Evolutionary conservation across 805 yeast genomes (phyloP), one percentile per base, ranked within the genome.

Genomic region (Metschnikowia bowlesiae): DNA sequence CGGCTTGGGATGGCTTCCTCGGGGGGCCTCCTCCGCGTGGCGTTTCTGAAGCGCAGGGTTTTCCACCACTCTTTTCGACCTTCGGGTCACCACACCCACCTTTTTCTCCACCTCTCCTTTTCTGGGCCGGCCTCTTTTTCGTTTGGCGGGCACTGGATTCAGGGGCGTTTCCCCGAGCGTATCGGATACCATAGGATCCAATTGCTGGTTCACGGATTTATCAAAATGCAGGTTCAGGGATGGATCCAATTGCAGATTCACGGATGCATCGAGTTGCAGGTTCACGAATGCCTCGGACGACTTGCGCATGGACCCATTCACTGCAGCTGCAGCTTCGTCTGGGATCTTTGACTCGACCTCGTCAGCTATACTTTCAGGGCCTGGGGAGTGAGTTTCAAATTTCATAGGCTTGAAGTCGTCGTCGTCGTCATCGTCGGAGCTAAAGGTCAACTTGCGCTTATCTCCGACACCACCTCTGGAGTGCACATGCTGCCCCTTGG

Each of bases 81-180:
- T 42, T 9, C 61, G 52, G 7, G 56, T 56, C 9, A 55, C 56
- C 31, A 44, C 48, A 3, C 32, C n/a, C 4, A 30, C 48, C 36
- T 51, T 49, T 29, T 51, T 45, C 22, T 47, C 59, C 13, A 30
- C 44, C 32, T 58, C 56, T 1, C 47, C 44, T 37, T 50, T 56
- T 39, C 47, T 53, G 16, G 61, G 61, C 11, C 61, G 47, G 29
- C 61, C 61, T 5, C 61, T 50, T 29, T 50, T 42, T 11, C 60
- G 53, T 42, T 56, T 58, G 22, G 9, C 30, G 9, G n/a, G 14
- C 18, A 34, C 46, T 33, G 18, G 46, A 9, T 42, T 42, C 31
- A 42, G 18, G 10, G 2, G 10, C 8, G 36, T 37, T 13, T 16
- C 16, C 3, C 2, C 28, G 10, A 22, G 22, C 22, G 22, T 22